Conservation (phyloP, 2,329 filamentous ascomycete species). For the Basipetospora chlamydospora region DNA sequence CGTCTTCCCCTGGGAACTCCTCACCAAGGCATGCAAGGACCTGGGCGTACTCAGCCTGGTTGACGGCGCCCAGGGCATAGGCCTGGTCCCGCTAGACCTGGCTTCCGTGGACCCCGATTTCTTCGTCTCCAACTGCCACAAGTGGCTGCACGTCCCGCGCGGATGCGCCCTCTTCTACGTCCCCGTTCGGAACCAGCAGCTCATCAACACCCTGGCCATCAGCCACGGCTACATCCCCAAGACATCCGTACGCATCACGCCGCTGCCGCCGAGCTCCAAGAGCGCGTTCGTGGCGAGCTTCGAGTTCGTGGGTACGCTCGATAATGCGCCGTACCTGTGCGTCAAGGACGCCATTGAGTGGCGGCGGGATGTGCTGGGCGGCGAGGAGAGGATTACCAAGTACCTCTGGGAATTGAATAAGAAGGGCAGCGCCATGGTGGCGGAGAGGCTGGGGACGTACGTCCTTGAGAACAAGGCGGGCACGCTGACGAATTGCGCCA, state of each 20-base stretch:
- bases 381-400: slow-evolving; percentile 52
- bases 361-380: slow-evolving; percentile 53
- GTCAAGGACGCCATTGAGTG: slow-evolving; percentile 59
- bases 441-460: slow-evolving; percentile 51
- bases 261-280: slow-evolving; percentile 31
- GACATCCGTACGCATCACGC: slow-evolving; percentile 16
- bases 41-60: slow-evolving; percentile 57
- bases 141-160: slow-evolving; percentile 76
- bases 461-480: slow-evolving; percentile 52
- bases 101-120: slow-evolving; percentile 60
- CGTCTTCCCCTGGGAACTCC: slow-evolving; percentile 58
- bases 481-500: slow-evolving; percentile 50
- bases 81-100: slow-evolving; percentile 62
- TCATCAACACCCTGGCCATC: slow-evolving; percentile 67
- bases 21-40: slow-evolving; percentile 50
- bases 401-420: slow-evolving; percentile 52
- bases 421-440: slow-evolving; percentile 45
- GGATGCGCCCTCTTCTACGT: slow-evolving; percentile 73
- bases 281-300: slow-evolving; percentile 55
- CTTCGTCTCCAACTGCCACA: slow-evolving; percentile 76
- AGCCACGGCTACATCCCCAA: slow-evolving; percentile 59
- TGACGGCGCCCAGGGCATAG: slow-evolving; percentile 76
- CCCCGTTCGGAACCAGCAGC: slow-evolving; percentile 56
- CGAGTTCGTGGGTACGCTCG: slow-evolving; percentile 62
- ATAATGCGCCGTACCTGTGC: slow-evolving; percentile 58